Conservation (phyloP, 176 grass and related monocot species). For the Oryza longistaminata region DNA sequence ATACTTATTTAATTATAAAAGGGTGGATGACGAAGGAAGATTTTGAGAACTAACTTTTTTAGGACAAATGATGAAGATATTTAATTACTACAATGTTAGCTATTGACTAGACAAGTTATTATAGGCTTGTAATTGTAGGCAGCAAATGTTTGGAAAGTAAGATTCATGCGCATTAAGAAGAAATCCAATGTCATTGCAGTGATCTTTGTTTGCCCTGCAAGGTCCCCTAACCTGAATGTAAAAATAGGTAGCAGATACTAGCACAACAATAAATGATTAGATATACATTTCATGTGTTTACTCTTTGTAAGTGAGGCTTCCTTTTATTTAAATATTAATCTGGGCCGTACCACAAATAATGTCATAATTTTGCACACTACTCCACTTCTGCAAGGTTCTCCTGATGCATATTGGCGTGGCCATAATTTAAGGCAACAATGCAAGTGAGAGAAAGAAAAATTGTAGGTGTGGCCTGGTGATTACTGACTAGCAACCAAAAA, state of each 20-base stretch:
- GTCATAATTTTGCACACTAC: slow-evolving; percentile 13
- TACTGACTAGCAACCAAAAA: neutral
- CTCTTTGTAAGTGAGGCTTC: slow-evolving; percentile 1
- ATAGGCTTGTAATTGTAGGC: neutral
- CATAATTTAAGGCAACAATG: neutral
- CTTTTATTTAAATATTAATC: neutral
- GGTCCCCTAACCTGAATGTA: neutral
- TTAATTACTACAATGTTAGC: neutral
- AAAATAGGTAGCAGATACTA: neutral
- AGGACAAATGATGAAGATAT: neutral
- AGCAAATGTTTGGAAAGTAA: neutral
- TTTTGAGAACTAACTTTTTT: neutral
- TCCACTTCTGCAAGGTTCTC: slow-evolving; percentile 24
- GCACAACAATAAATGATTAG: neutral
- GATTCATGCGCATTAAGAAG: neutral
- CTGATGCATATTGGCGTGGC: slow-evolving; percentile 11
- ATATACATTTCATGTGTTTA: slow-evolving; percentile 9
- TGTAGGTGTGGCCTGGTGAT: neutral
- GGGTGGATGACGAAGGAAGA: neutral
- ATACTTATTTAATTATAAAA: neutral
- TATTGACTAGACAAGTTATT: slow-evolving; percentile 15
- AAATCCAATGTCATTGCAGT: neutral
- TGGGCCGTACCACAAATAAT: neutral
- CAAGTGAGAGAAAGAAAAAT: slow-evolving; percentile 11
- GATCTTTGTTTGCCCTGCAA: slow-evolving; percentile 29